These are phyloP conservation scores for Venturia asperata DNA, from an alignment of 2,329 filamentous ascomycete genomes.

Conservation along the genomic window DNA sequence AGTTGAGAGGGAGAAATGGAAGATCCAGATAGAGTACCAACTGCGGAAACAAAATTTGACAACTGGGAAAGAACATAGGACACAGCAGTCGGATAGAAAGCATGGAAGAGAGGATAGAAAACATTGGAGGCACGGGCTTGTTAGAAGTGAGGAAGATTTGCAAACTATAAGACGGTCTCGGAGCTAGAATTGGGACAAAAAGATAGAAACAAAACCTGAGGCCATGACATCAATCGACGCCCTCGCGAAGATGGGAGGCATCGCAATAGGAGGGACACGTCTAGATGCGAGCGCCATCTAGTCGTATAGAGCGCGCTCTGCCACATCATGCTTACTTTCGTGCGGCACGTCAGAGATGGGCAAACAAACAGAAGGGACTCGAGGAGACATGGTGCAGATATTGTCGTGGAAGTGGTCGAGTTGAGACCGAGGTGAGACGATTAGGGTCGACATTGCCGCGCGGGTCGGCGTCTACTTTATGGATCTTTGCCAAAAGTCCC, in stretches of 20 bases:
- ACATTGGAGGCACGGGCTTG: slow-evolving; percentile 1
- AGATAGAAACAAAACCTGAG: background rate
- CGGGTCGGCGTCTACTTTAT: background rate
- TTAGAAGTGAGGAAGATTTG: background rate
- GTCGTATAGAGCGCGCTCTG: background rate
- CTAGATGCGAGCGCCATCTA: background rate
- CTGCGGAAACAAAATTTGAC: background rate
- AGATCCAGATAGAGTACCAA: slow-evolving; percentile 1
- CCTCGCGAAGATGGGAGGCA: background rate
- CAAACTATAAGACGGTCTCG: background rate
- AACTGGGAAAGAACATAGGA: background rate
- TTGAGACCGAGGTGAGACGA: slow-evolving; percentile 5
- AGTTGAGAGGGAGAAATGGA: background rate
- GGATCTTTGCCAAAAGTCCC: no score
- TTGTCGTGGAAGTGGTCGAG: background rate
- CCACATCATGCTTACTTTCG: background rate
- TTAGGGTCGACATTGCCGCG: background rate
- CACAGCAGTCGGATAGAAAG: background rate
- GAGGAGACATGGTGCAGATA: background rate
- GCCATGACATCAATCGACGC: background rate
- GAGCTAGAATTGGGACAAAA: background rate
- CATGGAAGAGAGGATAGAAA: background rate
- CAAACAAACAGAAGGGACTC: background rate
- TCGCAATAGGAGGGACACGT: background rate
- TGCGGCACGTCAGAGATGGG: slow-evolving; percentile 3